These are phyloP conservation scores for Ramularia collo-cygni DNA, from an alignment of 2,329 filamentous ascomycete genomes.

Conservation along the genomic window DNA sequence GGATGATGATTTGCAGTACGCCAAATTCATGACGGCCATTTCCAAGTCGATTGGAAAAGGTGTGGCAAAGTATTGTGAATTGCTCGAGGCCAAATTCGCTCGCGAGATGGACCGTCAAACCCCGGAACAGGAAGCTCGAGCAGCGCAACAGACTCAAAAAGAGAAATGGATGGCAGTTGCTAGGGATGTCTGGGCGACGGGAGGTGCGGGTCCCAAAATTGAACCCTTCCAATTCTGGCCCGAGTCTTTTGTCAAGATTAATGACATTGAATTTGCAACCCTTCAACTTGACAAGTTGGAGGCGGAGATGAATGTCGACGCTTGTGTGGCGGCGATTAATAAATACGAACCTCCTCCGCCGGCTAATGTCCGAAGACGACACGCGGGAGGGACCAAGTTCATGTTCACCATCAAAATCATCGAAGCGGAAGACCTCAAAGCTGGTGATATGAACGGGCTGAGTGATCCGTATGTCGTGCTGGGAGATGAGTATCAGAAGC, in stretches of 20 bases:
- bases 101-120: slow-evolving; percentile 91
- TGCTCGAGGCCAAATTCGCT: slow-evolving; percentile 76
- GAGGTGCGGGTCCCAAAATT: slow-evolving; percentile 73
- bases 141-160: slow-evolving; percentile 68
- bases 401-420: slow-evolving; percentile 99
- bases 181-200: slow-evolving; percentile 74
- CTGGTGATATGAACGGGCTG: slow-evolving; percentile 89
- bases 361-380: slow-evolving; percentile 54
- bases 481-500: slow-evolving; percentile 95
- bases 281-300: slow-evolving; percentile 87
- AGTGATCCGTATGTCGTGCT: slow-evolving; percentile 97
- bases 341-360: slow-evolving; percentile 65
- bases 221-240: slow-evolving; percentile 96
- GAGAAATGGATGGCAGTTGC: slow-evolving; percentile 91
- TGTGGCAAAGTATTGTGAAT: slow-evolving; percentile 81
- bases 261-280: slow-evolving; percentile 94
- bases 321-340: slow-evolving; percentile 74
- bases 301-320: slow-evolving; percentile 82
- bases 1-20: slow-evolving; percentile 89
- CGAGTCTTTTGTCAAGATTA: slow-evolving; percentile 94
- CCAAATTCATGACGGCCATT: slow-evolving; percentile 92
- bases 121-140: slow-evolving; percentile 74
- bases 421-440: slow-evolving; percentile 93
- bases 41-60: slow-evolving; percentile 78
- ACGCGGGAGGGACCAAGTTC: slow-evolving; percentile 62